Evolutionary conservation across 176 grass and related monocot species (phyloP).

Genomic region (Urochloa ruziziensis): DNA sequence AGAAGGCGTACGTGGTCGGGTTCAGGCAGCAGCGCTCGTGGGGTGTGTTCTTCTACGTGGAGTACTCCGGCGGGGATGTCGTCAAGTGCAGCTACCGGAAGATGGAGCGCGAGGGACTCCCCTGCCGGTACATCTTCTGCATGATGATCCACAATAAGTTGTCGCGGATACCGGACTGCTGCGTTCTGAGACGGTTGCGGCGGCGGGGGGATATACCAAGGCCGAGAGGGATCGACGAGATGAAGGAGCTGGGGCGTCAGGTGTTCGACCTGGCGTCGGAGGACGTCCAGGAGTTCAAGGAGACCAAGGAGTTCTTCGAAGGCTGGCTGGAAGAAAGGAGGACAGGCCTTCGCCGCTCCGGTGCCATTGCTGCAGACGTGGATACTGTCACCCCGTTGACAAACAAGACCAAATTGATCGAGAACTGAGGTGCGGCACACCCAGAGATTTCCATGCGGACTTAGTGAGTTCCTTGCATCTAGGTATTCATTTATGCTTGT

Average conservation of each 20-base stretch:
- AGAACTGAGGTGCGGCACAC: not conserved
- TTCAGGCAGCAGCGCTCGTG: not conserved
- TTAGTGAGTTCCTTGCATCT: not conserved
- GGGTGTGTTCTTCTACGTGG: not conserved
- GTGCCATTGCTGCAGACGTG: not conserved
- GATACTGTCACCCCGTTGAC: not conserved
- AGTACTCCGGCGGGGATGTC: not conserved
- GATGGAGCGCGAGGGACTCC: slow-evolving; percentile 35
- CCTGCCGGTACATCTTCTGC: slow-evolving; percentile 24
- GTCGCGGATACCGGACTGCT: not conserved
- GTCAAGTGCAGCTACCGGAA: slow-evolving; percentile 29
- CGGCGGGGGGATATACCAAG: not conserved
- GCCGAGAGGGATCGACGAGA: not conserved
- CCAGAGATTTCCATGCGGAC: not conserved
- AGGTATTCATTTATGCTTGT: not conserved
- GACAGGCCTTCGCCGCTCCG: not conserved
- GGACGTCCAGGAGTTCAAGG: slow-evolving; percentile 17
- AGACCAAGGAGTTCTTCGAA: not conserved
- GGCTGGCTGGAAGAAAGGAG: not conserved
- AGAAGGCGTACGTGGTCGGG: not conserved
- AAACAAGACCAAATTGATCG: not conserved
- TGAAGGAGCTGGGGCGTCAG: not conserved
- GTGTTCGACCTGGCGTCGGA: slow-evolving; percentile 36
- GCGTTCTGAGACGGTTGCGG: not conserved
- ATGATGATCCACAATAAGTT: not conserved